phyloP scores from a whole-genome alignment of 306 rosid genomes.

The Castanea crenata region DNA sequence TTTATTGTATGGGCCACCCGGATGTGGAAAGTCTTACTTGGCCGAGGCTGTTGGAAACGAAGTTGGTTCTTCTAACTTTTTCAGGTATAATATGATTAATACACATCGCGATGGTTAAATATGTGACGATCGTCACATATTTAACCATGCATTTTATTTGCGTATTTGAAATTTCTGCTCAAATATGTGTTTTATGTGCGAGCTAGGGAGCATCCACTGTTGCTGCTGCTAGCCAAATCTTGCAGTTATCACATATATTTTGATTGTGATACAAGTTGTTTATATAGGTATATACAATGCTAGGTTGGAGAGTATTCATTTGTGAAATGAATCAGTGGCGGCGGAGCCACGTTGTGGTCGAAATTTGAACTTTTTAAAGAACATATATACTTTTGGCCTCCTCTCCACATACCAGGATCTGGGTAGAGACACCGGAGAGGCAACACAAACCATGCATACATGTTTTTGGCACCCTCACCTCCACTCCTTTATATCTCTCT shows the following conservation, averaged over 20 bases:
- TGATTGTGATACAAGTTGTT: background rate
- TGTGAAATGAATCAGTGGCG: too few species aligned
- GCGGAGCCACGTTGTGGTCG: too few species aligned
- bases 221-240: background rate
- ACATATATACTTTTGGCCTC: too few species aligned
- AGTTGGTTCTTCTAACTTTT: slow-evolving; percentile 86
- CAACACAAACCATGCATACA: too few species aligned
- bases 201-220: background rate
- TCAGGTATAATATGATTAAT: slow-evolving; percentile 50
- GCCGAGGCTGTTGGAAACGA: slow-evolving; percentile 99
- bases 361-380: too few species aligned
- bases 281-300: too few species aligned
- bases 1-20: slow-evolving; percentile 94
- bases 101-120: background rate
- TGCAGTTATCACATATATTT: background rate
- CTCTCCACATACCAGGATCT: too few species aligned
- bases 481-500: too few species aligned
- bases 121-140: background rate
- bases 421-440: too few species aligned
- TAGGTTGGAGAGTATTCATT: too few species aligned
- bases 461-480: too few species aligned
- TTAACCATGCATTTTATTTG: background rate
- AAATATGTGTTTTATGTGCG: background rate
- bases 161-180: background rate
- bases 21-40: slow-evolving; percentile 96